phyloP scores from a whole-genome alignment of 2,329 filamentous ascomycete genomes.

The Tolypocladium paradoxum region DNA sequence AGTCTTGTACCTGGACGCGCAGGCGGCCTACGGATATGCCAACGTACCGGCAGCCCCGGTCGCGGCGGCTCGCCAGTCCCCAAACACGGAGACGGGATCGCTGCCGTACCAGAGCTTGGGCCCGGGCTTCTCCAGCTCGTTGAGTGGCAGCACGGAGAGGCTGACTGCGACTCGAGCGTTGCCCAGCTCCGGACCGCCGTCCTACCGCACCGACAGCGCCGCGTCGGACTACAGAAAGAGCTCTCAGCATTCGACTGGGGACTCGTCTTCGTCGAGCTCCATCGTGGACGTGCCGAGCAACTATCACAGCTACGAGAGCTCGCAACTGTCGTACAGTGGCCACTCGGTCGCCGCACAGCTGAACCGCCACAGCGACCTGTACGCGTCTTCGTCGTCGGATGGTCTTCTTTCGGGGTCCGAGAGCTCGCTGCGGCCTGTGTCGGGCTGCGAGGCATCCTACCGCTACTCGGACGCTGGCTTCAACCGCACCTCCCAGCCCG shows the following conservation, averaged over 20 bases:
- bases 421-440: background rate
- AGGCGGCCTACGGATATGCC: conserved; percentile 15
- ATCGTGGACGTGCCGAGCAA: background rate
- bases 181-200: conserved; percentile 7
- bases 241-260: background rate
- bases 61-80: conserved; percentile 8
- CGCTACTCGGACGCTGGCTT: background rate
- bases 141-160: conserved; percentile 9
- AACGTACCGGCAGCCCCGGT: conserved; percentile 5
- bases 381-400: background rate
- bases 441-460: background rate
- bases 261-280: background rate
- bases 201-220: conserved; percentile 13
- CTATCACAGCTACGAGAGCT: background rate
- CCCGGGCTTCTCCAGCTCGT: conserved; percentile 1
- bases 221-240: conserved; percentile 1
- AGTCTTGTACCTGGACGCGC: conserved; percentile 15
- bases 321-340: background rate
- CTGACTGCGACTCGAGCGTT: conserved; percentile 11
- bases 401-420: background rate
- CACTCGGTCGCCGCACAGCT: background rate
- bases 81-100: conserved; percentile 5
- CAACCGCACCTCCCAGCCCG: background rate
- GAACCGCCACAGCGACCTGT: background rate
- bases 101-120: conserved; percentile 12